Evolutionary conservation across 768 basidiomycete species (phyloP).

Genomic region (Lactarius sanguifluus): DNA sequence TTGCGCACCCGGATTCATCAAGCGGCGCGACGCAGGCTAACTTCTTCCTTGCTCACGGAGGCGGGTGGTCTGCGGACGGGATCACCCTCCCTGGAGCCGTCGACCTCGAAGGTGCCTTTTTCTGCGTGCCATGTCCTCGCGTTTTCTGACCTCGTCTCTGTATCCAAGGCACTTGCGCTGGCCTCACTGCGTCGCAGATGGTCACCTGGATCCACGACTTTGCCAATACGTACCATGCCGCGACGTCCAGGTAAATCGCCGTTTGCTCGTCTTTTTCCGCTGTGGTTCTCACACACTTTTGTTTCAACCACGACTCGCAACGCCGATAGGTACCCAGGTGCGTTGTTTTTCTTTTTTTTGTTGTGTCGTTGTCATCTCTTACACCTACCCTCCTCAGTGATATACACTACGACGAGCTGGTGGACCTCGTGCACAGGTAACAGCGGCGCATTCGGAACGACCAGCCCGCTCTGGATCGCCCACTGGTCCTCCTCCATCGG

Average conservation of each 20-base stretch:
- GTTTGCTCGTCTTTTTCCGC: too few species aligned
- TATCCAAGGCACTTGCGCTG: conserved; percentile 30
- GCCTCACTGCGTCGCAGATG: conserved; percentile 51
- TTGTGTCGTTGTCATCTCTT: background rate
- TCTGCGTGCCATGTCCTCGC: background rate
- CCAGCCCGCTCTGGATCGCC: conserved; percentile 64
- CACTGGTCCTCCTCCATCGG: conserved; percentile 50
- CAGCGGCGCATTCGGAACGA: conserved; percentile 47
- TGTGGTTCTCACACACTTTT: background rate
- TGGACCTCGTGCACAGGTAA: conserved; percentile 68
- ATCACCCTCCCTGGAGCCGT: conserved; percentile 63
- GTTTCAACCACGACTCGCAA: conserved; percentile 29
- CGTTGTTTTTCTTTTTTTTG: conserved; percentile 22
- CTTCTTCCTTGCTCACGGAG: conserved; percentile 54
- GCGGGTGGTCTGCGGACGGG: conserved; percentile 56
- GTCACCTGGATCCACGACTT: conserved; percentile 62
- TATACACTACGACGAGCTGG: conserved; percentile 67
- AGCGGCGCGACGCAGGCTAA: conserved; percentile 59
- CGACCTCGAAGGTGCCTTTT: conserved; percentile 56
- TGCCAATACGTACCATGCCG: conserved; percentile 51
- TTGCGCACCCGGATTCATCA: conserved; percentile 53
- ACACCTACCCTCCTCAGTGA: conserved; percentile 38
- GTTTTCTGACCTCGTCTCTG: background rate
- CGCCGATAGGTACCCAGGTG: conserved; percentile 41
- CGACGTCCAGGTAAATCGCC: conserved; percentile 44